These are phyloP conservation scores for Urostyla sp. DNA, from an alignment of 73 alveolate genomes.

Conservation along the genomic window DNA sequence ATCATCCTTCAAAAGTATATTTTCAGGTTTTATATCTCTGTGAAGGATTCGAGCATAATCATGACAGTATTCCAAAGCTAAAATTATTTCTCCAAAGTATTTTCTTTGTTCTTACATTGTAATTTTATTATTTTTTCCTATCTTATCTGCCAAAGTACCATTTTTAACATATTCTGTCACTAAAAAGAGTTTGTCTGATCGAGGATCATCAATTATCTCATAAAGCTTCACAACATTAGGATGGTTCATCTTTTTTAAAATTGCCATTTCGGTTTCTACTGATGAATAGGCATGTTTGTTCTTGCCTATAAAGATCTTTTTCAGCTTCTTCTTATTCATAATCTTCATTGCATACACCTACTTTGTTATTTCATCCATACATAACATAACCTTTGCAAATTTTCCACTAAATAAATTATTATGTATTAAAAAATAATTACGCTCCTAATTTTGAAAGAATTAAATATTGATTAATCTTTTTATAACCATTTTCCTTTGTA, in stretches of 20 bases:
- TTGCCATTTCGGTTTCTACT: constrained; percentile 72
- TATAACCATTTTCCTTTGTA: constrained; percentile 55
- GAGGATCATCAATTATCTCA: constrained; percentile 84
- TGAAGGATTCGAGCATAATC: constrained; percentile 73
- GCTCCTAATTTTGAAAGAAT: constrained; percentile 35
- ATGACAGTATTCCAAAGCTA: constrained; percentile 64
- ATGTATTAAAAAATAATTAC: constrained; percentile 1
- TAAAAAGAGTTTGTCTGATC: constrained; percentile 75
- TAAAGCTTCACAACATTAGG: constrained; percentile 70
- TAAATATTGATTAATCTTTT: constrained; percentile 56
- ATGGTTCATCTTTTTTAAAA: constrained; percentile 86
- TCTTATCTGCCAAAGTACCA: constrained; percentile 57
- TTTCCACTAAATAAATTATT: constrained; percentile 6
- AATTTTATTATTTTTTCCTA: constrained; percentile 9
- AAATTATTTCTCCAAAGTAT: constrained; percentile 56
- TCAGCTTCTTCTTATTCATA: constrained; percentile 50
- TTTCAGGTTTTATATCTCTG: constrained; percentile 91
- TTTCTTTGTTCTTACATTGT: constrained; percentile 27
- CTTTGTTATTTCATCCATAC: neutral
- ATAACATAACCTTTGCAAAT: constrained; percentile 54
- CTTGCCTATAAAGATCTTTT: constrained; percentile 21
- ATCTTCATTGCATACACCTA: constrained; percentile 63
- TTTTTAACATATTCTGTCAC: constrained; percentile 78
- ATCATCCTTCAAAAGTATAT: constrained; percentile 76
- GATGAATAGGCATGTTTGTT: constrained; percentile 29